Evolutionary conservation across 805 yeast genomes (phyloP), one percentile per base, ranked within the genome.

Genomic region (Blastobotrys attinorum): DNA sequence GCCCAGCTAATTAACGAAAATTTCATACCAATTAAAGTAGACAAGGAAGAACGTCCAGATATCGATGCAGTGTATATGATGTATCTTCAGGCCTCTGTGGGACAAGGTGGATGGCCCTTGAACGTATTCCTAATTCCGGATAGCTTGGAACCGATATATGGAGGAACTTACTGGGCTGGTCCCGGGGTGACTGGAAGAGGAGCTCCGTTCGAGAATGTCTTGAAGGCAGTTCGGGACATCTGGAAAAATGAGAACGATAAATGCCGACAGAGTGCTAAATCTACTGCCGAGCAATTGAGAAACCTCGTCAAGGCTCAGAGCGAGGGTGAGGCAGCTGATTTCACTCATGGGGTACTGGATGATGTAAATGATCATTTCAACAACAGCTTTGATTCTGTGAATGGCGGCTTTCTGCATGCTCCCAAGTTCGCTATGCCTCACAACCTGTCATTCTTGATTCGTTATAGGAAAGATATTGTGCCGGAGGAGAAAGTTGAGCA

Each of bases 71-170:
- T 64, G 6, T 63, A 66, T 46, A 61, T 59, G 62, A 53, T 59
- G 56, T 66, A 58, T 44, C 48, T 65, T 31, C 69, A 65, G 51
- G 64, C 60, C 3, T 52, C 60, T 8, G 46, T 50, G 15, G 65
- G 65, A n/a, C 55, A 54, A 1, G 64, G 67, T 10, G 69, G 69
- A 16, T 65, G 70, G 70, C 70, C 70, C 3, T 48, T 65, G 35
- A 65, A 64, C 46, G 66, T 59, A 2, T 63, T 65, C 47, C 52
- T 65, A 40, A 54, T 57, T 1, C 70, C 70, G 1, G 58, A 56
- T 2, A 40, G 57, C 1, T 52, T 60, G 38, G 54, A 54, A 29
- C 69, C 69, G 13, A 54, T 64, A 27, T 61, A 54, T 43, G 69
- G 65, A 2, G 70, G 69, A 3, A 62, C 66, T 4, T 65, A 60